Percentiles rank a stretch among this genome's conserved stretches.
Evolutionary conservation across 805 yeast species (phyloP).

Genomic region (Spathaspora boniae): DNA sequence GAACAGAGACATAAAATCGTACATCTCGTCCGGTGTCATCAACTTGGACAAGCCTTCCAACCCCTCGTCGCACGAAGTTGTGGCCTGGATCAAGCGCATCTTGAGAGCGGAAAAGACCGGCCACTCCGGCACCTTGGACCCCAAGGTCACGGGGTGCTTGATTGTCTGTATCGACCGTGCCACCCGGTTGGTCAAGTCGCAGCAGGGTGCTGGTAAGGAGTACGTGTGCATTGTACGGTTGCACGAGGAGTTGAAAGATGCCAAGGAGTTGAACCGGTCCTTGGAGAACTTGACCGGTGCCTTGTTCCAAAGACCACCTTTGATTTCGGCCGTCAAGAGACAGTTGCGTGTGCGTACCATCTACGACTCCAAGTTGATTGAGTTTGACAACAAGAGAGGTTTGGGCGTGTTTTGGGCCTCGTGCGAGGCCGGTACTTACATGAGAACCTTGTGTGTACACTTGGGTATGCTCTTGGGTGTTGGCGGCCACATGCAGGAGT

Average conservation of each 20-base stretch:
- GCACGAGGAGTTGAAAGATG: conserved; percentile 89
- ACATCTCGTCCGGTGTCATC: conserved; percentile 92
- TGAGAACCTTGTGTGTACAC: conserved; percentile 99
- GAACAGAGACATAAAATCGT: conserved; percentile 87
- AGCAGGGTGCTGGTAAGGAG: conserved; percentile 99
- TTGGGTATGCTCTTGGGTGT: conserved; percentile 97
- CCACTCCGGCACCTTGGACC: conserved; percentile 98
- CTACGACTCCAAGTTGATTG: conserved; percentile 92
- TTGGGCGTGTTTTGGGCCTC: conserved; percentile 99
- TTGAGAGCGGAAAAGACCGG: conserved; percentile 96
- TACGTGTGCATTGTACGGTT: conserved; percentile 96
- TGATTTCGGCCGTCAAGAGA: conserved; percentile 98
- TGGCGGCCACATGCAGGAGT: conserved; percentile 99
- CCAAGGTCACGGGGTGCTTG: conserved; percentile 97
- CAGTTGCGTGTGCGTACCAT: conserved; percentile 97
- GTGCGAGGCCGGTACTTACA: conserved; percentile 99
- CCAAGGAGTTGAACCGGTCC: conserved; percentile 80
- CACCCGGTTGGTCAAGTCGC: conserved; percentile 95
- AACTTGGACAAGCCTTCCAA: conserved; percentile 97
- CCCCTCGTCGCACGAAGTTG: conserved; percentile 98
- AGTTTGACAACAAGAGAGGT: conserved; percentile 95
- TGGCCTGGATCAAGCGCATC: conserved; percentile 97
- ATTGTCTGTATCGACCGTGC: conserved; percentile 98
- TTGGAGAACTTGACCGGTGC: conserved; percentile 98
- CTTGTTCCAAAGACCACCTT: conserved; percentile 97